Evolutionary conservation across 2,329 filamentous ascomycete species (phyloP).

Genomic region (Hortaea werneckii): DNA sequence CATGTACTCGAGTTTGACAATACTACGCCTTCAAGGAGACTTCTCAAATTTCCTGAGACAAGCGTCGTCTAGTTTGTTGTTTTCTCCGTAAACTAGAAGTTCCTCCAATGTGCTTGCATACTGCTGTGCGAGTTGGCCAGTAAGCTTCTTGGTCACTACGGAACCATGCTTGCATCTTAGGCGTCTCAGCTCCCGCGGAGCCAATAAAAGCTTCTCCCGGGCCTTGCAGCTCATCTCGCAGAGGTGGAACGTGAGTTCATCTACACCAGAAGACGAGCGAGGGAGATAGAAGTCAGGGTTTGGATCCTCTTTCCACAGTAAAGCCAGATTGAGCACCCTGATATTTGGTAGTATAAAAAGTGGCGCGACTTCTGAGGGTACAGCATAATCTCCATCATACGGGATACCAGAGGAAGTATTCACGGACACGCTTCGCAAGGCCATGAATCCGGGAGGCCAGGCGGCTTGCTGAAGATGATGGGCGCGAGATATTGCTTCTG

Average conservation of each 20-base stretch:
- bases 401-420: slow-evolving; percentile 5
- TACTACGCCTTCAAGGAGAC: no score
- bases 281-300: background rate
- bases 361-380: slow-evolving; percentile 4
- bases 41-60: no score
- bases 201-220: no score
- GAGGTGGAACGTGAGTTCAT: background rate
- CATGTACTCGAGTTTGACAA: no score
- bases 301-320: slow-evolving; percentile 6
- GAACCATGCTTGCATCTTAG: no score
- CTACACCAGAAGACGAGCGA: background rate
- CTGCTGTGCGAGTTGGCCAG: no score
- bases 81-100: no score
- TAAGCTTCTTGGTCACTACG: no score
- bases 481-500: slow-evolving; percentile 2
- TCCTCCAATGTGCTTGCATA: no score
- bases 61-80: no score
- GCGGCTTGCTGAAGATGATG: background rate
- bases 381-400: slow-evolving; percentile 9
- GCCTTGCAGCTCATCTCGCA: background rate
- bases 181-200: no score
- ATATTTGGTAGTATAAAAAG: slow-evolving; percentile 9
- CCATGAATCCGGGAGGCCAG: slow-evolving; percentile 9
- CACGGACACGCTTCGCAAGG: slow-evolving; percentile 8
- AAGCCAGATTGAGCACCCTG: slow-evolving; percentile 7